A percentile compares a stretch with the other conserved stretches of the same genome.
Evolutionary conservation across 805 yeast genomes (phyloP).

Genomic region (Kuraishia cidri): DNA sequence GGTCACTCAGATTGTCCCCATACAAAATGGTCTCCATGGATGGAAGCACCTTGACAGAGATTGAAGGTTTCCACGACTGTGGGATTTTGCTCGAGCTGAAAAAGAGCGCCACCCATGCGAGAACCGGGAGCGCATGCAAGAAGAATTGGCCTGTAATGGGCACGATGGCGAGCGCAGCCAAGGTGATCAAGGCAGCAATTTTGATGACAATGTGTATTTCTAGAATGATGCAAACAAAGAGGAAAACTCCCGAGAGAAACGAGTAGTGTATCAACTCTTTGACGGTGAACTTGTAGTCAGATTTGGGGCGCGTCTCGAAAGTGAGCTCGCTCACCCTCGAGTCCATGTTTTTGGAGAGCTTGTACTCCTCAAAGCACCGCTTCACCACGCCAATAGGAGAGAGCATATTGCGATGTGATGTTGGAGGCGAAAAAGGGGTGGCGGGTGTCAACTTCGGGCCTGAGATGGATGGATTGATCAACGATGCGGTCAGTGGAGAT

Average conservation of each 20-base stretch:
- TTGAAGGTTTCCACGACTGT: slow-evolving; percentile 72
- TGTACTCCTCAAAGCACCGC: background rate
- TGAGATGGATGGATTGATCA: too few relatives aligned
- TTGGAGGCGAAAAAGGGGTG: too few relatives aligned
- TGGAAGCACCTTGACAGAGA: slow-evolving; percentile 80
- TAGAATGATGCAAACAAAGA: slow-evolving; percentile 48
- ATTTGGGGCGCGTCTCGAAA: background rate
- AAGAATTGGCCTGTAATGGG: slow-evolving; percentile 84
- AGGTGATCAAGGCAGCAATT: slow-evolving; percentile 27
- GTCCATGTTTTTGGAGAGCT: background rate
- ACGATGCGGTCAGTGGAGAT: too few relatives aligned
- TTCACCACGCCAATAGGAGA: background rate
- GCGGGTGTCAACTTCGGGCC: too few relatives aligned
- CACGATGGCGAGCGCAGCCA: slow-evolving; percentile 38
- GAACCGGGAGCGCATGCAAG: slow-evolving; percentile 72
- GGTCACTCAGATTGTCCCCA: slow-evolving; percentile 82
- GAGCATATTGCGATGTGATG: too few relatives aligned
- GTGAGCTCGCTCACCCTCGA: background rate
- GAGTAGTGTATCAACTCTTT: slow-evolving; percentile 3
- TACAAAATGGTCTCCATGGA: slow-evolving; percentile 87
- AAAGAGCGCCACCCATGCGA: slow-evolving; percentile 79
- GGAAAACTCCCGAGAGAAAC: slow-evolving; percentile 38
- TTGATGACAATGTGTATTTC: slow-evolving; percentile 40
- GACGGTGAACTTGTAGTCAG: background rate
- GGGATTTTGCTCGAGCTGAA: slow-evolving; percentile 74